phyloP scores from a whole-genome alignment of 2,329 filamentous ascomycete genomes.

The Rosellinia necatrix region DNA sequence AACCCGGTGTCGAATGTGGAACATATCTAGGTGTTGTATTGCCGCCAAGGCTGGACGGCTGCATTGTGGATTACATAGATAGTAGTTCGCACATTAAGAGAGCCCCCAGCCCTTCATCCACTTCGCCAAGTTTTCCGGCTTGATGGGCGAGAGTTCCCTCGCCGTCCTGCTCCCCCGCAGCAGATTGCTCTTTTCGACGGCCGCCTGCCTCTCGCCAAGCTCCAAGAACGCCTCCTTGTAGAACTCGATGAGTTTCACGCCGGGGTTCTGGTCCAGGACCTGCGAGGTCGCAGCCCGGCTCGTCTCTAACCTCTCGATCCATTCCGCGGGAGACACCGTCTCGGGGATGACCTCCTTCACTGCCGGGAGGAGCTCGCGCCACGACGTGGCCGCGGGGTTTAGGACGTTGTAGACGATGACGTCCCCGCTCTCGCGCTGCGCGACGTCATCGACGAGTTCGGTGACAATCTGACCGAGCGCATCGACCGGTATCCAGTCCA shows the following conservation, averaged over 20 bases:
- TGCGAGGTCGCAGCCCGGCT: slow-evolving; percentile 9
- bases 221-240: slow-evolving; percentile 23
- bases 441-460: slow-evolving; percentile 31
- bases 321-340: slow-evolving; percentile 17
- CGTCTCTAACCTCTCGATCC: slow-evolving; percentile 21
- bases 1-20: too few species aligned
- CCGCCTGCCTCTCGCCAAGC: background rate
- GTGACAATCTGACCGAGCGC: slow-evolving; percentile 32
- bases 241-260: slow-evolving; percentile 26
- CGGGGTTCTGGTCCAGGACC: slow-evolving; percentile 21
- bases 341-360: slow-evolving; percentile 16
- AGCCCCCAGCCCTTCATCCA: slow-evolving; percentile 28
- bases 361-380: slow-evolving; percentile 19
- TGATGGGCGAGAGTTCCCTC: slow-evolving; percentile 10
- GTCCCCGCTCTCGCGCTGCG: background rate
- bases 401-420: slow-evolving; percentile 25
- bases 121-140: slow-evolving; percentile 15
- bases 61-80: too few species aligned
- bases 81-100: background rate
- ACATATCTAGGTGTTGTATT: too few species aligned
- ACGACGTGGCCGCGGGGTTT: slow-evolving; percentile 15
- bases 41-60: too few species aligned
- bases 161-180: slow-evolving; percentile 18
- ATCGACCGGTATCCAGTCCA: slow-evolving; percentile 40
- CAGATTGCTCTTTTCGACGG: slow-evolving; percentile 17